Conservation (phyloP, 495 filamentous ascomycete species). For the Penicillium lividum region DNA sequence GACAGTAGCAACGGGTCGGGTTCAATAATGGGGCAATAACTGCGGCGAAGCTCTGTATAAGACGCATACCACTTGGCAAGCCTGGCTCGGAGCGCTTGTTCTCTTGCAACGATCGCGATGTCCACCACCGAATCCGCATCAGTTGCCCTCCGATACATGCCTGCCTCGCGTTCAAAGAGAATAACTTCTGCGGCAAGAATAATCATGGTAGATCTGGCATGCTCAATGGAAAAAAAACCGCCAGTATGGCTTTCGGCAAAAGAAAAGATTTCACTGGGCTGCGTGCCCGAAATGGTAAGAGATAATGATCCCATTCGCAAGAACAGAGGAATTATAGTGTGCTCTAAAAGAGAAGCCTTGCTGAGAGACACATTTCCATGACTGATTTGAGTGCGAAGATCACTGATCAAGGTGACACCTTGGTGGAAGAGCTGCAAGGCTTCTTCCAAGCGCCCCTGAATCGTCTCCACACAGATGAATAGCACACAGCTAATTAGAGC, state of each 20-base stretch:
- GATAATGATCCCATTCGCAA: conserved; percentile 25
- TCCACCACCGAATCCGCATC: conserved; percentile 3
- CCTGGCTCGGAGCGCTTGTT: conserved; percentile 12
- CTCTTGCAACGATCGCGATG: conserved; percentile 8
- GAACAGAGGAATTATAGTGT: conserved; percentile 27
- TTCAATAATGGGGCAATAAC: neutral
- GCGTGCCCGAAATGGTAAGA: conserved; percentile 23
- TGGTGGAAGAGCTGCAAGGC: conserved; percentile 28
- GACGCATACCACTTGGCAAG: conserved; percentile 12
- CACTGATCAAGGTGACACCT: conserved; percentile 24
- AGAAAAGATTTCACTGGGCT: conserved; percentile 16
- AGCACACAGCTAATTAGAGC: conserved; percentile 54
- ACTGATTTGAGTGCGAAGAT: conserved; percentile 19
- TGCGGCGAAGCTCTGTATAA: conserved; percentile 10
- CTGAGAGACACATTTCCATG: conserved; percentile 9
- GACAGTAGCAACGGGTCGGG: conserved; percentile 17
- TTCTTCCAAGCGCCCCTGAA: conserved; percentile 44
- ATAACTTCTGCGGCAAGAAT: conserved; percentile 19
- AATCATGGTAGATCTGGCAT: conserved; percentile 20
- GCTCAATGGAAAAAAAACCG: conserved; percentile 16
- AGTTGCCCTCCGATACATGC: conserved; percentile 1
- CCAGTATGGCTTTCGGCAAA: neutral
- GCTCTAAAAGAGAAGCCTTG: conserved; percentile 23
- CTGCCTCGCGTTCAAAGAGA: conserved; percentile 25
- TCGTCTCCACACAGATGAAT: conserved; percentile 55